Evolutionary conservation across 2,329 filamentous ascomycete species (phyloP).

Genomic region (Penicillium corylophilum): DNA sequence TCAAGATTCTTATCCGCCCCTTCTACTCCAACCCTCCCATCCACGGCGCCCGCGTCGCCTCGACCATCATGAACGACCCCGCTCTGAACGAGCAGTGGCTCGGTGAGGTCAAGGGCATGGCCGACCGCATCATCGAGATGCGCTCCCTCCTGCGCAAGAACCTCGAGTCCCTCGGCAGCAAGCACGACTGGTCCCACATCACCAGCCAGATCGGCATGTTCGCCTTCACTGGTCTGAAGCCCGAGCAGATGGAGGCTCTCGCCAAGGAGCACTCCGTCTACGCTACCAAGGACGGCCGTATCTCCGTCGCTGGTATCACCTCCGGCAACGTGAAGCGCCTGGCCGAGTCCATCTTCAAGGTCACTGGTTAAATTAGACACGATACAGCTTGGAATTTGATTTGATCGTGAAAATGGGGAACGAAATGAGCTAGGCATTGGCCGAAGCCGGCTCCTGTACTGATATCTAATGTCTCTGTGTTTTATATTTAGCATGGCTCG

Average conservation of each 20-base stretch:
- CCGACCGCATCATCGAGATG: constrained; percentile 98
- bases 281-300: constrained; percentile 72
- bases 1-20: constrained; percentile 97
- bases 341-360: constrained; percentile 52
- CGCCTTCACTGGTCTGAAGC: constrained; percentile 88
- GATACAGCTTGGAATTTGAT: constrained; percentile 1
- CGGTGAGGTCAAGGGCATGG: constrained; percentile 96
- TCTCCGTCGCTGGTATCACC: constrained; percentile 53
- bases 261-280: constrained; percentile 98
- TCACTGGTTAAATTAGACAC: constrained; percentile 43
- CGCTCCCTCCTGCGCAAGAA: constrained; percentile 90
- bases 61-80: constrained; percentile 84
- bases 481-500: constrained; percentile 26
- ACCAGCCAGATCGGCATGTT: constrained; percentile 99
- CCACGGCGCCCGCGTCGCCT: constrained; percentile 91
- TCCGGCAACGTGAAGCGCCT: constrained; percentile 51
- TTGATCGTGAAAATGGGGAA: neutral
- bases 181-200: constrained; percentile 98
- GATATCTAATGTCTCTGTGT: constrained; percentile 29
- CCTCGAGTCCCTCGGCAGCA: constrained; percentile 89
- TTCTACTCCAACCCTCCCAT: constrained; percentile 98
- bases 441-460: constrained; percentile 22
- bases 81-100: constrained; percentile 91
- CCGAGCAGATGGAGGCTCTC: constrained; percentile 87
- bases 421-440: neutral